Percentiles rank a stretch among this genome's conserved stretches.
phyloP scores from a whole-genome alignment of 371 early-diverging fungal genomes.

The Coemansia sp. region DNA sequence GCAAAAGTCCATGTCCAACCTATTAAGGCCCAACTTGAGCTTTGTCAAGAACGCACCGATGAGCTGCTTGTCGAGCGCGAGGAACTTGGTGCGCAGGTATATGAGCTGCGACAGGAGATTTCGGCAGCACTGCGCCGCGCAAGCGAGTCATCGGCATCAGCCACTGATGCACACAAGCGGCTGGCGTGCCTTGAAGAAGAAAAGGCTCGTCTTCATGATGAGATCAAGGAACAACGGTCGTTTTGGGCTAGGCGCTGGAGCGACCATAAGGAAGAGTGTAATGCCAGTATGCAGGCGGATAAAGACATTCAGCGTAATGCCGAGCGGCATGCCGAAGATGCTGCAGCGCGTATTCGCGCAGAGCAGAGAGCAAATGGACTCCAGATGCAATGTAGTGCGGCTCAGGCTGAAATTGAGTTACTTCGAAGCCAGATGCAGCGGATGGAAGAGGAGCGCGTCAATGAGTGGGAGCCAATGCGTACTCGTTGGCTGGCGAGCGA shows the following conservation, averaged over 20 bases:
- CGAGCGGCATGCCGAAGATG: slow-evolving; percentile 16
- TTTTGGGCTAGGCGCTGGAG: slow-evolving; percentile 34
- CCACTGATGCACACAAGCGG: slow-evolving; percentile 14
- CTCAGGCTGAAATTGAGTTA: slow-evolving; percentile 22
- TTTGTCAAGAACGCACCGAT: slow-evolving; percentile 37
- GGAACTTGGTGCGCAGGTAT: slow-evolving; percentile 21
- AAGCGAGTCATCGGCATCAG: slow-evolving; percentile 7
- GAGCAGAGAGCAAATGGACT: slow-evolving; percentile 24
- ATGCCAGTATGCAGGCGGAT: not conserved
- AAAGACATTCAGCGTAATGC: not conserved
- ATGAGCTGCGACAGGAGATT: slow-evolving; percentile 24
- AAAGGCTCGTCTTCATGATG: slow-evolving; percentile 16
- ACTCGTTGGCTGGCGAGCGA: slow-evolving; percentile 38
- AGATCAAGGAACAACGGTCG: slow-evolving; percentile 28
- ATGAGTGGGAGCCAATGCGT: slow-evolving; percentile 46
- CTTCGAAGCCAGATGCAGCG: slow-evolving; percentile 29
- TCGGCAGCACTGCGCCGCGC: slow-evolving; percentile 29
- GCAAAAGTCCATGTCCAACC: slow-evolving; percentile 27
- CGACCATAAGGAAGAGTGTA: slow-evolving; percentile 24
- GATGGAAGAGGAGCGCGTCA: slow-evolving; percentile 27
- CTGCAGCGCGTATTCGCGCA: slow-evolving; percentile 35
- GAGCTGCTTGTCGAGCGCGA: slow-evolving; percentile 41
- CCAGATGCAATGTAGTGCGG: slow-evolving; percentile 13
- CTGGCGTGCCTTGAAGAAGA: slow-evolving; percentile 31
- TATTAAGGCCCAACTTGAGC: slow-evolving; percentile 25